Conservation (phyloP, 2,329 filamentous ascomycete genomes). For the Colletotrichum cuscutae region DNA sequence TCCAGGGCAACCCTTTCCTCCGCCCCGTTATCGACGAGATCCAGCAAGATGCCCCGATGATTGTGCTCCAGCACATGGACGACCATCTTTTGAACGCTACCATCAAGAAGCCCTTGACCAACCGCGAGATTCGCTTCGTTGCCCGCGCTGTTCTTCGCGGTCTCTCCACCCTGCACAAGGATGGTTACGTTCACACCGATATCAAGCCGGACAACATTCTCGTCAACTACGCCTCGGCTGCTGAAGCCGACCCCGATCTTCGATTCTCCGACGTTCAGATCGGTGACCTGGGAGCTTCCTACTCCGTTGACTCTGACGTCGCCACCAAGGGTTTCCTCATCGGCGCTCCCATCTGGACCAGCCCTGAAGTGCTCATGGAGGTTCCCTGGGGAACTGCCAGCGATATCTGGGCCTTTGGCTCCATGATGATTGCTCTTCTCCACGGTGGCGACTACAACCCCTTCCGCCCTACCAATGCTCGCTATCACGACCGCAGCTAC, state of each 20-base stretch:
- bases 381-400: constrained; percentile 67
- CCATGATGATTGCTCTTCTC: constrained; percentile 57
- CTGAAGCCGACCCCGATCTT: constrained; percentile 29
- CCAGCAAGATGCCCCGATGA: constrained; percentile 33
- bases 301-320: constrained; percentile 29
- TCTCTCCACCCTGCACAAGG: constrained; percentile 29
- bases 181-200: constrained; percentile 31
- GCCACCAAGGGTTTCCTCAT: constrained; percentile 29
- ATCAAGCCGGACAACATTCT: constrained; percentile 34
- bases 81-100: constrained; percentile 31
- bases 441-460: constrained; percentile 34
- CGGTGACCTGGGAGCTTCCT: constrained; percentile 28
- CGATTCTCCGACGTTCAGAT: constrained; percentile 33
- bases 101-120: constrained; percentile 32
- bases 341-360: constrained; percentile 32
- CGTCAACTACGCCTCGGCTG: constrained; percentile 26
- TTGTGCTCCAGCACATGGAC: constrained; percentile 32
- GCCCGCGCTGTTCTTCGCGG: constrained; percentile 31
- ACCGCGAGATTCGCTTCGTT: constrained; percentile 33
- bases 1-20: constrained; percentile 33
- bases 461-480: constrained; percentile 27
- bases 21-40: constrained; percentile 34
- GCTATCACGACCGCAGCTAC: constrained; percentile 32
- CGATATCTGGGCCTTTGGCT: constrained; percentile 88
- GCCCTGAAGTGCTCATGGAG: constrained; percentile 31